phyloP scores from a whole-genome alignment of 225 moss, liverwort and hornwort species.

The Straminergon stramineum region DNA sequence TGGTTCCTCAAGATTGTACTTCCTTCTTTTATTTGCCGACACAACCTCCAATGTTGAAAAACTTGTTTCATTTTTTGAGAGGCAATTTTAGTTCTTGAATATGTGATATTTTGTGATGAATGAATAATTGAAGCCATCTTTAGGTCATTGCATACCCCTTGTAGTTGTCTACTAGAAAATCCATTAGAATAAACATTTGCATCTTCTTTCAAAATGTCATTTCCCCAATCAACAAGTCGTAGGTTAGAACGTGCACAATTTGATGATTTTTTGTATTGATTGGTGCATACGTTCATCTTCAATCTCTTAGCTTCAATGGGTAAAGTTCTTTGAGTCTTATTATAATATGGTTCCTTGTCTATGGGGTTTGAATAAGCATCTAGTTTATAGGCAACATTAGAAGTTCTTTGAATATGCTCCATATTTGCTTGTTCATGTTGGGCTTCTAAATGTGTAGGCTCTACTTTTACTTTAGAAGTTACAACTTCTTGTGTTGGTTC shows the following conservation, averaged over 20 bases:
- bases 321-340: background rate
- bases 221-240: background rate
- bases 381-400: background rate
- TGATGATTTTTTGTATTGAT: background rate
- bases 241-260: background rate
- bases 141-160: background rate
- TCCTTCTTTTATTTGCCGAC: background rate
- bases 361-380: background rate
- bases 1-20: background rate
- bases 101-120: background rate
- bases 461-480: background rate
- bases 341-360: background rate
- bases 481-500: background rate
- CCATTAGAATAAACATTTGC: background rate
- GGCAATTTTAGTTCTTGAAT: background rate
- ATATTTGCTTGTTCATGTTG: background rate
- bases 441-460: background rate
- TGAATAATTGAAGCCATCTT: background rate
- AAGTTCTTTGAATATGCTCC: background rate
- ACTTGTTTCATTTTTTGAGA: background rate
- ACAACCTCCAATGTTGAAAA: background rate
- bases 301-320: background rate
- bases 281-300: background rate
- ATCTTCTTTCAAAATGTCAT: background rate
- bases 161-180: no score